Base-by-base conservation (phyloP, 257 asterid species). In the Phtheirospermum japonicum region DNA sequence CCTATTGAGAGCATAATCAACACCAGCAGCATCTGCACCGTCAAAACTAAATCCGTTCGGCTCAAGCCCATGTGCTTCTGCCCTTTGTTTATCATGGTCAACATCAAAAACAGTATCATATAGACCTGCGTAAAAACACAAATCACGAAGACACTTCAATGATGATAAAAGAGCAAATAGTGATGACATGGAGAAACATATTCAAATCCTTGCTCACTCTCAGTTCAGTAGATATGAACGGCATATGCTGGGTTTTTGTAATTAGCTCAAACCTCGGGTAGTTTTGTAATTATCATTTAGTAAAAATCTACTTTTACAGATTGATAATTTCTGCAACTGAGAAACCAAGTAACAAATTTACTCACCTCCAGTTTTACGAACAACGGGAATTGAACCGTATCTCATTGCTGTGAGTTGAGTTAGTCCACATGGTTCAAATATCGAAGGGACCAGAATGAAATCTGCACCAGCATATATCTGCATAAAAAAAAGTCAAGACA, bases 351-450 rank as follows among this genome's bases (percentile, higher is more conserved):
- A 42, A 53, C 48, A 68, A 33, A 37, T 8, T 33, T 43, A 42
- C 77, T 69, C 39, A 89, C 99, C 99, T 83, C 99, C 99, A 67
- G 99, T 93, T 85, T 84, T 89, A 67, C 97, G 97, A 61, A 87
- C 99, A n/a, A 89, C 80, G 14, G 99, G 95, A 58, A 93, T 79
- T 9, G 97, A 83, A 53, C 99, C 97, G 34, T 82, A 93, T 93
- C 99, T 85, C 99, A 93, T 85, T 52, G 99, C 97, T 10, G 88
- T 83, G 82, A 93, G 99, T 81, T 93, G 99, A 65, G 99, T 93
- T 61, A 93, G 87, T 67, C 99, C 99, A 73, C 99, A 93, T 57
- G 99, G 99, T 81, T 93, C 99, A 71, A 87, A 93, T 71, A 93
- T 82, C 26, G 99, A 93, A 73, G 99, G 97, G 73, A 89, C 95